Evolutionary conservation across 805 yeast genomes (phyloP).

Genomic region (Hanseniaspora thailandica): DNA sequence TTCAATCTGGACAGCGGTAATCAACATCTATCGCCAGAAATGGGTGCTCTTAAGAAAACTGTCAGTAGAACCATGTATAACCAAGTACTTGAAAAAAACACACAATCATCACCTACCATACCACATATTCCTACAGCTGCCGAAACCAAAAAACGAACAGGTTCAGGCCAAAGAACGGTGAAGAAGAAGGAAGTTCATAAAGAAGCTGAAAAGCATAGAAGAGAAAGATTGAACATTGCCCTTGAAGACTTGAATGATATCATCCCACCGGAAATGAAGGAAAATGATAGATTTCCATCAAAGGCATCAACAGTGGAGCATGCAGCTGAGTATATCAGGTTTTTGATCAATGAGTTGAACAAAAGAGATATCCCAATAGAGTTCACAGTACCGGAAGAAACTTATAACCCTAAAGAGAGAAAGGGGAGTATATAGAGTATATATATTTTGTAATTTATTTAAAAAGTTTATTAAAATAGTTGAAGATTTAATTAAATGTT

Average conservation of each 20-base stretch:
- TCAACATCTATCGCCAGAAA: background rate
- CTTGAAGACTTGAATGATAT: constrained; percentile 59
- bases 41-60: background rate
- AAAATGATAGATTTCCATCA: constrained; percentile 55
- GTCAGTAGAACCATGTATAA: background rate
- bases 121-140: background rate
- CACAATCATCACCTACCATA: background rate
- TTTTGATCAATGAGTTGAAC: constrained; percentile 25
- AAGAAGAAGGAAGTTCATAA: constrained; percentile 47
- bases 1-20: background rate
- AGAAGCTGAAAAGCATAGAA: constrained; percentile 89
- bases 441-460: background rate
- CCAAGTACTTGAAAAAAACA: background rate
- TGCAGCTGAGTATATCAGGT: constrained; percentile 59
- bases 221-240: constrained; percentile 85
- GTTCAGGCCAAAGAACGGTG: background rate
- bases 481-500: too few relatives aligned
- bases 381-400: constrained; percentile 2
- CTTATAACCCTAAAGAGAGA: constrained; percentile 1
- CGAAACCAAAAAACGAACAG: background rate
- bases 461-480: too few relatives aligned
- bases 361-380: background rate
- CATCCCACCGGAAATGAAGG: constrained; percentile 50
- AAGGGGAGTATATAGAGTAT: background rate
- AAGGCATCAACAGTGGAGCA: constrained; percentile 93